A percentile compares a stretch with the other conserved stretches of the same genome.
phyloP scores from a whole-genome alignment of 306 rosid species.

The Delonix regia region DNA sequence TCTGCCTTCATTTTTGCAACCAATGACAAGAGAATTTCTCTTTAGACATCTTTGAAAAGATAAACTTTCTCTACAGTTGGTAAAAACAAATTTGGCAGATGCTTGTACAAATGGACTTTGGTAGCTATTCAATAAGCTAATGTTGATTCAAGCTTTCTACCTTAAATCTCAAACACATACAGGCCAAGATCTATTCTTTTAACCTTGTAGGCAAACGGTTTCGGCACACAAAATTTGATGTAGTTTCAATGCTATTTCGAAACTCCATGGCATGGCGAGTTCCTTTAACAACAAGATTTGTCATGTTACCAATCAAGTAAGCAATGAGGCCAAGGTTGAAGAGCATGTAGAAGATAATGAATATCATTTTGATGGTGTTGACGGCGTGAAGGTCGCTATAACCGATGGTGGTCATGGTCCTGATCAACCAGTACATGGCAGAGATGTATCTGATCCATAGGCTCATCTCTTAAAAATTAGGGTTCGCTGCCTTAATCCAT shows the following conservation, averaged over 20 bases:
- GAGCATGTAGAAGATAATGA: too few species aligned
- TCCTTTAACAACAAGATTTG: conserved; percentile 93
- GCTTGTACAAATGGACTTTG: conserved; percentile 79
- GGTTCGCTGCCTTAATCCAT: conserved; percentile 74
- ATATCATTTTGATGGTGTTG: conserved; percentile 79
- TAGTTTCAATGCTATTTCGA: conserved; percentile 82
- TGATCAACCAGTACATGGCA: conserved; percentile 85
- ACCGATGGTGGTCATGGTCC: conserved; percentile 93
- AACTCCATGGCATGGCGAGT: conserved; percentile 97
- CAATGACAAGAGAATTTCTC: conserved; percentile 61
- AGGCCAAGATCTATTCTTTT: conserved; percentile 75
- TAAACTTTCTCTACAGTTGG: too few species aligned
- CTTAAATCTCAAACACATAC: too few species aligned
- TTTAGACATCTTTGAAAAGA: conserved; percentile 74
- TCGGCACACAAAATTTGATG: conserved; percentile 78
- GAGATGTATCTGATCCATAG: conserved; percentile 69
- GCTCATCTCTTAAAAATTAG: conserved; percentile 76
- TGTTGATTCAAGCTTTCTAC: conserved; percentile 87
- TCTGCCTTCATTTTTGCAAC: conserved; percentile 87
- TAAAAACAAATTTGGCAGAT: conserved; percentile 71
- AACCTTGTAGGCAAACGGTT: conserved; percentile 74
- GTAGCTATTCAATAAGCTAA: conserved; percentile 76
- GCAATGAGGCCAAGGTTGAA: too few species aligned
- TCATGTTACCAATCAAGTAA: conserved; percentile 94
- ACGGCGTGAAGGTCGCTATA: conserved; percentile 91